Base-by-base conservation (phyloP, 345 rosid genomes). In the Reutealis trisperma region DNA sequence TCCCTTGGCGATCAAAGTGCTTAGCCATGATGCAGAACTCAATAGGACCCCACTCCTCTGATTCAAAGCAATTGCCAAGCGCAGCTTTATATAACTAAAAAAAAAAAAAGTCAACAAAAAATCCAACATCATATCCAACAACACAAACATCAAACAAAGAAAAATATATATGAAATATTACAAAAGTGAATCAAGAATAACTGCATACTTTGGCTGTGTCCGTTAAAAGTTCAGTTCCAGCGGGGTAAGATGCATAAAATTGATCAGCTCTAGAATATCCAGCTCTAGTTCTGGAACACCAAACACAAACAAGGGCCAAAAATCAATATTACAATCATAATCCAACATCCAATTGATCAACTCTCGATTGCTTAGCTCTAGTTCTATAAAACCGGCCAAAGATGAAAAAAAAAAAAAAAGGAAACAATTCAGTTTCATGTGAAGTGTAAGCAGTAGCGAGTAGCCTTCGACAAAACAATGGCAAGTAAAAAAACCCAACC, bases 1-100 rank as follows among this genome's bases (percentile, higher is more conserved):
- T 93, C 44, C 91, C 98, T 81, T 94, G 98, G 37, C 95, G 98
- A 54, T 93, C 97, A 37, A 94, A 94, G 82, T 94, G 98, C 79
- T 93, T 94, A 76, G 89, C 86, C 94, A 93, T 90, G 79, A 93
- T 87, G 83, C 86, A 83, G 85, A 76, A 94, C 73, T 94, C 97
- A 4, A 93, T 85, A 21, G 98, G 89, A 78, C 95, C 92, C 98
- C 97, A 91, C 21, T 93, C 95, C 75, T 94, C 97, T 7, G 80
- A 78, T 62, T 94, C 97, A 51, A 90, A 94, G 88, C 97, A 90
- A 80, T 86, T 93, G 64, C 98, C 94, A 58, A 93, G 91, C 2
- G 98, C 98, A 0, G 95, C 91, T 88, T 93, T 94, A 73, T 94
- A 91, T 72, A 94, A 79, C 98, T 94, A 82, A 9, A 8, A 63